These are phyloP conservation scores for Hura crepitans DNA, from an alignment of 441 rosid species.

Conservation along the genomic window DNA sequence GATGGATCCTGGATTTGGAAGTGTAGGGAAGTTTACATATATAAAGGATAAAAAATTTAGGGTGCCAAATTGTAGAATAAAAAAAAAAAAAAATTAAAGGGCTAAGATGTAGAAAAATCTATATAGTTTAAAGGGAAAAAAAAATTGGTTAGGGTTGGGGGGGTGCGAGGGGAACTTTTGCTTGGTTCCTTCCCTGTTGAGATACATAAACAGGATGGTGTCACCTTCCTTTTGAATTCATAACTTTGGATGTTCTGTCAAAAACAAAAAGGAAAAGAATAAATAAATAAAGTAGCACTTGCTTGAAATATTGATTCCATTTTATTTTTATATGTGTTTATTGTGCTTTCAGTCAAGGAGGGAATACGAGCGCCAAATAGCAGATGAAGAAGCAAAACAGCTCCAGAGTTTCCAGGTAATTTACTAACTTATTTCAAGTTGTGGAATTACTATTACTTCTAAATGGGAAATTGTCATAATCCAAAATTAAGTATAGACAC, in stretches of 20 bases:
- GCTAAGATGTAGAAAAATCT: too few species aligned
- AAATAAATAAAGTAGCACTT: not conserved
- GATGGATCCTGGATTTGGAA: too few species aligned
- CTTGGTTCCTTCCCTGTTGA: too few species aligned
- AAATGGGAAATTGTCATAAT: not conserved
- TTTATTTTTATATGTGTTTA: not conserved
- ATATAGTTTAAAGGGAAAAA: too few species aligned
- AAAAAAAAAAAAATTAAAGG: too few species aligned
- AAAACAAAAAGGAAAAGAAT: not conserved
- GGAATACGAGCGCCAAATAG: constrained; percentile 65
- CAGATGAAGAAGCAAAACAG: constrained; percentile 67
- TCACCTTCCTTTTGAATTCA: not conserved
- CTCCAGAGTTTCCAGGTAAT: constrained; percentile 81
- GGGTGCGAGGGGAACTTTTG: too few species aligned
- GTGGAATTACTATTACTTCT: not conserved
- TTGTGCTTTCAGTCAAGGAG: constrained; percentile 58
- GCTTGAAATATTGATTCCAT: not conserved
- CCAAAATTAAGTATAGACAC: not conserved
- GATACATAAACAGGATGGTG: not conserved
- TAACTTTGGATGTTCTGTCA: not conserved
- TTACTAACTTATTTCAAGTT: constrained; percentile 6
- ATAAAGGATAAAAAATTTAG: too few species aligned
- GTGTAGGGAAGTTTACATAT: too few species aligned
- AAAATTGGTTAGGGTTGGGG: too few species aligned
- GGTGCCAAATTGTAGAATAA: too few species aligned